Evolutionary conservation across 139 green algal genomes (phyloP), one percentile per base, ranked within the genome.

Genomic region (Chlorella sp.): DNA sequence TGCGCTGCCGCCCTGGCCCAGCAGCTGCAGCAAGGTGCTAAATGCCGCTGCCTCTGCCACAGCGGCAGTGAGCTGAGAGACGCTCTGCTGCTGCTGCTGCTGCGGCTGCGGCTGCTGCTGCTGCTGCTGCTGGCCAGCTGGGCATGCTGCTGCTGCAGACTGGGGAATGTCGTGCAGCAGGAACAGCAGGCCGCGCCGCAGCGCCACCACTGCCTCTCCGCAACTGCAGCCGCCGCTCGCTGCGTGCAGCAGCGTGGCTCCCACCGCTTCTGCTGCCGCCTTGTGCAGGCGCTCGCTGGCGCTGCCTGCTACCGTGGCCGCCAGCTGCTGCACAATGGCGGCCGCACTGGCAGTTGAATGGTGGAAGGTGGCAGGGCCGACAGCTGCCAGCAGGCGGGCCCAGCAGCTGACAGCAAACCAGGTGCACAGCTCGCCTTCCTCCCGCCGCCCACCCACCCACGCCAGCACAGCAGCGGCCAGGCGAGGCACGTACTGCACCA

Each of bases 41-140:
- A 74, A 86, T 26, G 78, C 85, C 1, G 56, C 38, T 4, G 56
- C 51, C 36, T 76, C 68, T 25, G 85, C 85, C 32, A 88, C 68
- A 13, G 38, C 67, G 17, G 25, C 68, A 20, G 62, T 71, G 5
- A 85, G 39, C 32, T 51, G 56, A 0, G 78, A 51, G 47, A 78
- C 72, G 41, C 26, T 23, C 15, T 15, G 74, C 30, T 65, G 74
- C 30, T 28, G 13, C 16, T n/a, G 28, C 47, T 67, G 74, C 30
- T 30, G 16, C 51, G 5, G n/a, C 74, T 67, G 71, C 25, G 38
- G 3, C 38, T 28, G 16, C 44, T 75, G 69, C 69, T 74, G 68
- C 5, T 21, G 5, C 34, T 72, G 67, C 67, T 41, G 32, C 20
- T 34, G 13, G 30, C 17, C 74, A 30, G 47, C 30, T 30, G 30